phyloP scores from a whole-genome alignment of 2,329 filamentous ascomycete genomes.

The Chaetomium olivaceum region DNA sequence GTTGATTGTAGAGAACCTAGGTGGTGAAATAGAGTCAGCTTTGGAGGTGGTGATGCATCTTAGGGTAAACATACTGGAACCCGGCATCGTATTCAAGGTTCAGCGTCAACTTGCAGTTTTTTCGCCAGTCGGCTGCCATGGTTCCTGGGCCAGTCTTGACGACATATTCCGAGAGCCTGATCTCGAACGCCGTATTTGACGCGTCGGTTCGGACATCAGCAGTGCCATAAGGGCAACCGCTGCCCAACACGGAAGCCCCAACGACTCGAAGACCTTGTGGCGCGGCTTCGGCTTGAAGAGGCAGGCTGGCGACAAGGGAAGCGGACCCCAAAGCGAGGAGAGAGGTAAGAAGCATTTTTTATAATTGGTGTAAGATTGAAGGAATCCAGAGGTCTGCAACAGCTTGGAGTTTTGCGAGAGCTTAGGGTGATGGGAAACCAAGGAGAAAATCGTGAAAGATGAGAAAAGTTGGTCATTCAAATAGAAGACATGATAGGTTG shows the following conservation, averaged over 20 bases:
- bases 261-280: conserved; percentile 14
- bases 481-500: background rate
- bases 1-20: conserved; percentile 18
- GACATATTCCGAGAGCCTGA: conserved; percentile 24
- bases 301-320: background rate
- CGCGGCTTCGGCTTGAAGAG: background rate
- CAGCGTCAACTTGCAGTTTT: conserved; percentile 29
- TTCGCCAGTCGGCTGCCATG: conserved; percentile 24
- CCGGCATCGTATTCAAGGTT: conserved; percentile 28
- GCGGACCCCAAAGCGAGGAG: background rate
- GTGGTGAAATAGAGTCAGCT: background rate
- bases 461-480: background rate
- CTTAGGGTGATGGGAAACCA: background rate
- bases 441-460: background rate
- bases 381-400: background rate
- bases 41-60: background rate
- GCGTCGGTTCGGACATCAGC: conserved; percentile 18
- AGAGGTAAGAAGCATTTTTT: background rate
- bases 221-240: conserved; percentile 13
- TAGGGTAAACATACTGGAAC: conserved; percentile 19
- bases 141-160: conserved; percentile 19
- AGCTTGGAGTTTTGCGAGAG: background rate
- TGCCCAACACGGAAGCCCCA: conserved; percentile 16
- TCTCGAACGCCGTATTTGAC: conserved; percentile 21
- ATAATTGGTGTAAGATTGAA: background rate